A percentile compares a stretch with the other conserved stretches of the same genome.
Evolutionary conservation across 108 stramenopile genomes (phyloP).

Genomic region (Skeletonema marinoi): DNA sequence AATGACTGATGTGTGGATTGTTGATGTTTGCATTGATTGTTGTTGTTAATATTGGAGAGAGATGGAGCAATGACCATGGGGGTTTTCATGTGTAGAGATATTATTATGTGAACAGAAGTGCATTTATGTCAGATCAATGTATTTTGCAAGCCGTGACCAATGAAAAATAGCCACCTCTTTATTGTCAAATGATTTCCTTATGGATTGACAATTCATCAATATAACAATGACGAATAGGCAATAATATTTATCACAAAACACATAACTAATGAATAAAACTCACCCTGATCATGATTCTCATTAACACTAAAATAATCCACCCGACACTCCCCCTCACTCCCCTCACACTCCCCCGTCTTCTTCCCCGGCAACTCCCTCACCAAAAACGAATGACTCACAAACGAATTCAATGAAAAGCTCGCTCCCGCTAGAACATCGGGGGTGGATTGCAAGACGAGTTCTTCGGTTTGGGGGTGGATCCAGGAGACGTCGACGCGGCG

Average conservation of each 20-base stretch:
- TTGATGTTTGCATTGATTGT: not conserved
- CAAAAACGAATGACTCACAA: constrained; percentile 77
- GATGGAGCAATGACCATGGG: not conserved
- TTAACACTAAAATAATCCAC: constrained; percentile 63
- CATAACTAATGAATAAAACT: constrained; percentile 8
- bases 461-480: constrained; percentile 63
- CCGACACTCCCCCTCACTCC: constrained; percentile 52
- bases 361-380: constrained; percentile 64
- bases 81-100: not conserved
- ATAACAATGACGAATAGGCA: not conserved
- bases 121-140: too few species aligned
- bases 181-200: too few species aligned
- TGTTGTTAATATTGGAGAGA: not conserved
- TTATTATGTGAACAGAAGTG: too few species aligned
- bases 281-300: constrained; percentile 64
- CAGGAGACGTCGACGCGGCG: constrained; percentile 68
- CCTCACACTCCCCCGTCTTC: constrained; percentile 59
- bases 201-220: too few species aligned
- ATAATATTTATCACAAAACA: constrained; percentile 9
- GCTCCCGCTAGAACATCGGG: constrained; percentile 63
- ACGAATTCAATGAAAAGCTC: constrained; percentile 57
- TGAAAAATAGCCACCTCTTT: too few species aligned
- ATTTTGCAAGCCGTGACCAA: too few species aligned
- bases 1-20: constrained; percentile 27
- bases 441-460: constrained; percentile 50